Evolutionary conservation across 768 basidiomycete species (phyloP).

Genomic region (Hygrocybe punicea): DNA sequence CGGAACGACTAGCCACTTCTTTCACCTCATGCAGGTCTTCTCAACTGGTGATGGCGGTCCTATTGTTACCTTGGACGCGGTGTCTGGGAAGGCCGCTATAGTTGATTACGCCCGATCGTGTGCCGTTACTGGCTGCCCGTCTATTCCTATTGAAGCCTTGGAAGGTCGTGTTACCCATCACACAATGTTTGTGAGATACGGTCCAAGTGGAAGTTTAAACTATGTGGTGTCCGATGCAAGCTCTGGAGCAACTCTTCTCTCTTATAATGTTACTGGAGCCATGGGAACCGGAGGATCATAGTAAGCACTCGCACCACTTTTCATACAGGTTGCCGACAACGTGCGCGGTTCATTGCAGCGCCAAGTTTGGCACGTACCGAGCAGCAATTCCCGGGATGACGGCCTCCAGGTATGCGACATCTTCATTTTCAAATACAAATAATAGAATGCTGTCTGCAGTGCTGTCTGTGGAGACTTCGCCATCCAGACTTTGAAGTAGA

Average conservation of each 20-base stretch:
- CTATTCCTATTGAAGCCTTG: not conserved
- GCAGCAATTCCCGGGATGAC: not conserved
- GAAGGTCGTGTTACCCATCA: not conserved
- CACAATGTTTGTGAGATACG: not conserved
- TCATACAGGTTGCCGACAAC: not conserved
- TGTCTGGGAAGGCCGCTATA: not conserved
- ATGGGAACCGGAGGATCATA: not conserved
- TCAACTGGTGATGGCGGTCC: not conserved
- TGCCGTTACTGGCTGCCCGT: not conserved
- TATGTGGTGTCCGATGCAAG: not conserved
- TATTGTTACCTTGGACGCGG: constrained; percentile 1
- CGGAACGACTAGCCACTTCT: not conserved
- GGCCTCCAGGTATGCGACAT: not conserved
- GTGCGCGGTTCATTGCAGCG: not conserved
- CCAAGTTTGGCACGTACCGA: not conserved
- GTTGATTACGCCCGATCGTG: not conserved
- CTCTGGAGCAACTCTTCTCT: not conserved
- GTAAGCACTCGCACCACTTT: not conserved
- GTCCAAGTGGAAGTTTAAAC: not conserved
- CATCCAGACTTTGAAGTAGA: no score
- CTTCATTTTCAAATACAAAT: no score
- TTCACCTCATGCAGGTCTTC: constrained; percentile 2
- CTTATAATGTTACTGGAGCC: not conserved
- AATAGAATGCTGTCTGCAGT: no score
- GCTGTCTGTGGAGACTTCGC: no score